phyloP scores from a whole-genome alignment of 208 protist species.

The Acanthamoeba rhysodes region DNA sequence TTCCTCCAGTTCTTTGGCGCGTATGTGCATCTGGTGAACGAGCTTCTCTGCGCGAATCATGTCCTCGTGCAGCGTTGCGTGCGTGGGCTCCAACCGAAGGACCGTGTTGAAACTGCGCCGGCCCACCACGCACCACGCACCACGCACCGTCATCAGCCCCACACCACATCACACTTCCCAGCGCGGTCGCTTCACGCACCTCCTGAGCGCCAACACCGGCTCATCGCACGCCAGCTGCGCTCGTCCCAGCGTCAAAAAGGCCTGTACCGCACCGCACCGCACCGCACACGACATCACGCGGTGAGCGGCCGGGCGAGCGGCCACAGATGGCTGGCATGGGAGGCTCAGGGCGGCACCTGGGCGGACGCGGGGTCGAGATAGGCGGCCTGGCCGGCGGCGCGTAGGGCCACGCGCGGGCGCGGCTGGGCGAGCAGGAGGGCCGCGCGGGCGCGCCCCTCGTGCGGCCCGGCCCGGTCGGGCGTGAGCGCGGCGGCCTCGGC shows the following conservation, averaged over 20 bases:
- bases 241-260: slow-evolving; percentile 9
- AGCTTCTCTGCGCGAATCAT: slow-evolving; percentile 29
- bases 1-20: neutral
- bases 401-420: neutral
- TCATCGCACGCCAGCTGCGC: slow-evolving; percentile 52
- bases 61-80: slow-evolving; percentile 36
- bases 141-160: neutral
- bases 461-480: slow-evolving; percentile 22
- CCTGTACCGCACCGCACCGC: neutral
- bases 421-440: neutral
- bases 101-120: slow-evolving; percentile 29
- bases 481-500: slow-evolving; percentile 24
- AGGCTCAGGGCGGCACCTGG: neutral
- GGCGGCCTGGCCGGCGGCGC: slow-evolving; percentile 22
- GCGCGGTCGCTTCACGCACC: neutral
- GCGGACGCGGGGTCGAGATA: slow-evolving; percentile 18
- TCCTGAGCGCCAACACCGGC: neutral
- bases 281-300: neutral
- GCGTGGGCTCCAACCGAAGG: slow-evolving; percentile 36
- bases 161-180: neutral
- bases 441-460: slow-evolving; percentile 33
- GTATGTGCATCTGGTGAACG: neutral
- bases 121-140: too few relatives aligned
- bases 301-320: too few relatives aligned
- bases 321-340: neutral